Evolutionary conservation across 2,329 filamentous ascomycete genomes (phyloP).

Genomic region (Ceratocystis lukuohia): DNA sequence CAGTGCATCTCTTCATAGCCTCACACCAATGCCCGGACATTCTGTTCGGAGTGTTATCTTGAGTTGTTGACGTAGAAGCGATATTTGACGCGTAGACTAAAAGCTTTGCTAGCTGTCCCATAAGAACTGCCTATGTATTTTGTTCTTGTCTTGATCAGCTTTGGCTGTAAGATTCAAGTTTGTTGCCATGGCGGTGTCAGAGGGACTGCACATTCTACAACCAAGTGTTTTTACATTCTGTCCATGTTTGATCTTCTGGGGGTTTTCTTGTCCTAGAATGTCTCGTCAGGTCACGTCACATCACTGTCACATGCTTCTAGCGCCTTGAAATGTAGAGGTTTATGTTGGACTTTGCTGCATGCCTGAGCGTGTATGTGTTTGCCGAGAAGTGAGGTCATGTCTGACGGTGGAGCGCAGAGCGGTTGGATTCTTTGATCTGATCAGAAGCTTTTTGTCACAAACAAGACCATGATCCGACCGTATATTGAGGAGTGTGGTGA

Average conservation of each 20-base stretch:
- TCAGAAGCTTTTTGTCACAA: not conserved
- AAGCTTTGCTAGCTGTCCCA: constrained; percentile 31
- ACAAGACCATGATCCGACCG: not conserved
- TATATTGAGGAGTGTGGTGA: not conserved
- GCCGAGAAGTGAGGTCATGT: not conserved
- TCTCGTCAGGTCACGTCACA: not conserved
- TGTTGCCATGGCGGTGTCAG: constrained; percentile 30
- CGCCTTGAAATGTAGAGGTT: not conserved
- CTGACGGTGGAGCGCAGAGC: not conserved
- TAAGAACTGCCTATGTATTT: constrained; percentile 45
- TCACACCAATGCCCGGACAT: constrained; percentile 48
- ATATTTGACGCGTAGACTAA: constrained; percentile 30
- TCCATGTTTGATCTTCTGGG: not conserved
- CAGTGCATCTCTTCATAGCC: constrained; percentile 64
- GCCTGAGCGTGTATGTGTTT: not conserved
- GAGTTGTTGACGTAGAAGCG: constrained; percentile 50
- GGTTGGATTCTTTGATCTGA: not conserved
- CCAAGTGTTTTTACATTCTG: not conserved
- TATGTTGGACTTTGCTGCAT: not conserved
- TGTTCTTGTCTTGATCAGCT: constrained; percentile 21
- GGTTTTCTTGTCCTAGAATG: no score
- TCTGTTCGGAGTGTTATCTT: constrained; percentile 49
- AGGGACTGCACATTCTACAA: constrained; percentile 29
- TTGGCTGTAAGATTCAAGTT: constrained; percentile 24
- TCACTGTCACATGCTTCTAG: not conserved